These are phyloP conservation scores for Westerdykella aurantiaca DNA, from an alignment of 2,329 filamentous ascomycete species.

Conservation along the genomic window DNA sequence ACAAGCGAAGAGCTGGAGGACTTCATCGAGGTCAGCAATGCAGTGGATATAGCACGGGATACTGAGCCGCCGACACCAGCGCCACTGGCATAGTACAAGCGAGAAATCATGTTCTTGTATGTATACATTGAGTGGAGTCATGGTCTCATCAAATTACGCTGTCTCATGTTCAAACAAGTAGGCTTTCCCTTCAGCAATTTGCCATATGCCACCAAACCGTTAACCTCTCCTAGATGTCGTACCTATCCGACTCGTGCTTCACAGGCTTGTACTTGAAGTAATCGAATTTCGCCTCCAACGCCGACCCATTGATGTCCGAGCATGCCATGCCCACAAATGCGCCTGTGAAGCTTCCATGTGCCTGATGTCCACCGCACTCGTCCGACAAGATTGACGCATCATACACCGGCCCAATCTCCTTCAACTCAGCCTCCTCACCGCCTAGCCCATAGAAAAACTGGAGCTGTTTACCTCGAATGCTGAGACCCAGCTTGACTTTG, in stretches of 20 bases:
- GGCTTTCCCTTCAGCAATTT: too few species aligned
- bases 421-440: constrained; percentile 36
- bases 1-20: constrained; percentile 95
- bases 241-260: constrained; percentile 26
- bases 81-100: neutral
- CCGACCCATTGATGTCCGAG: constrained; percentile 29
- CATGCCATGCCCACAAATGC: constrained; percentile 39
- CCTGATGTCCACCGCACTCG: constrained; percentile 58
- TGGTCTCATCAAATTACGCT: too few species aligned
- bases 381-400: constrained; percentile 57
- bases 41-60: constrained; percentile 62
- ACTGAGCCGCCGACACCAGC: constrained; percentile 8
- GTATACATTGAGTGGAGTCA: too few species aligned
- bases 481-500: constrained; percentile 50
- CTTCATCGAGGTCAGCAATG: constrained; percentile 82
- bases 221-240: constrained; percentile 10
- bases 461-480: constrained; percentile 47
- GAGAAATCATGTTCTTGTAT: neutral
- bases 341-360: constrained; percentile 59
- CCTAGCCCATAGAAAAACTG: constrained; percentile 55
- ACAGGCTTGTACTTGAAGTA: constrained; percentile 30
- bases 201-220: too few species aligned
- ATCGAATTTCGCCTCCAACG: constrained; percentile 24
- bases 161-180: too few species aligned
- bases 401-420: constrained; percentile 50